These are phyloP conservation scores for Pyricularia sp. DNA, from an alignment of 2,329 filamentous ascomycete genomes.

Conservation along the genomic window DNA sequence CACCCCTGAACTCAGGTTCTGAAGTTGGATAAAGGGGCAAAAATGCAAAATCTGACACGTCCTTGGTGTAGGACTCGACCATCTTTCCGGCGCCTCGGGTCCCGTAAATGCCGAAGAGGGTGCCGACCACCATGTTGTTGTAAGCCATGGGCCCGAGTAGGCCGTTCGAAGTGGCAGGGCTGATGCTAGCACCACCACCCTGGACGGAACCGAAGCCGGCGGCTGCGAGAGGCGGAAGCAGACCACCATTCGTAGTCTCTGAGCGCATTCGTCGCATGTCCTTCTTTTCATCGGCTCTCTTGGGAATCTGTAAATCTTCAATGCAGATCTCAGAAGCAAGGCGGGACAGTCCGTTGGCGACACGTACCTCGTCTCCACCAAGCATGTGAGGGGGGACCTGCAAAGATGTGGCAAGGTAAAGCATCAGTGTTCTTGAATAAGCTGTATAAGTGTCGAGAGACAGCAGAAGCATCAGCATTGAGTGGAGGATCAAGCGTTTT, in stretches of 20 bases:
- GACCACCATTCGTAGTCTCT: conserved; percentile 30
- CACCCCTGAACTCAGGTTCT: conserved; percentile 33
- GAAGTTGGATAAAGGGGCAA: conserved; percentile 55
- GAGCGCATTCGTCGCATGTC: conserved; percentile 64
- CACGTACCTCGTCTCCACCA: conserved; percentile 62
- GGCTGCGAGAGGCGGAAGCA: conserved; percentile 50
- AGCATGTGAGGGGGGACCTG: conserved; percentile 56
- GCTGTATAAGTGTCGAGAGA: conserved; percentile 71
- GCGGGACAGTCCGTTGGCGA: conserved; percentile 65
- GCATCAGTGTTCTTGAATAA: conserved; percentile 62
- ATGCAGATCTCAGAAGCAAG: conserved; percentile 59
- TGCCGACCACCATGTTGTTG: conserved; percentile 69
- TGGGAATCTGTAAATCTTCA: conserved; percentile 50
- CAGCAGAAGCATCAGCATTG: conserved; percentile 61
- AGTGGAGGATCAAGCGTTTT: conserved; percentile 60
- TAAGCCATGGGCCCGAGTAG: conserved; percentile 74
- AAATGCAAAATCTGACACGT: conserved; percentile 84
- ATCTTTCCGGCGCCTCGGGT: conserved; percentile 74
- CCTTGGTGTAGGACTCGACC: conserved; percentile 78
- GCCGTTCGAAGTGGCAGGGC: conserved; percentile 63
- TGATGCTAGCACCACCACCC: conserved; percentile 61
- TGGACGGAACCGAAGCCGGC: conserved; percentile 74
- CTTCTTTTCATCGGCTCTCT: conserved; percentile 55
- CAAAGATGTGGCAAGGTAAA: conserved; percentile 62
- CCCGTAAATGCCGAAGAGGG: conserved; percentile 86